These are phyloP conservation scores for Epichloe coenophiala DNA, from an alignment of 2,329 filamentous ascomycete species.

Conservation along the genomic window DNA sequence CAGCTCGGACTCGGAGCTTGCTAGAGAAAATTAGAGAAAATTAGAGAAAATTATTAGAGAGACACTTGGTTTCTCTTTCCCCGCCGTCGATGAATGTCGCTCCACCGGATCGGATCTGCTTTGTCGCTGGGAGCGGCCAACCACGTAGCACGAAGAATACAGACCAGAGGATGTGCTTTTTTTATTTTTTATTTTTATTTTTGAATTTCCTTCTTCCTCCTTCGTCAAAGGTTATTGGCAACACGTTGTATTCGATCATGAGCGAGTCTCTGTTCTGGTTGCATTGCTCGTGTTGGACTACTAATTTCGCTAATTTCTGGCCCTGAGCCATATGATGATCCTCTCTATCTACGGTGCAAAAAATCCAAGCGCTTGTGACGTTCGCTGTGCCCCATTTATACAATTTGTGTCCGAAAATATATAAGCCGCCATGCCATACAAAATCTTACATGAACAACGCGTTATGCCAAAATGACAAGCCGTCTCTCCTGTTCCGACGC, in stretches of 20 bases:
- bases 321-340: neutral
- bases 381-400: neutral
- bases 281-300: neutral
- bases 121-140: too few species aligned
- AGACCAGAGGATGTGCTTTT: neutral
- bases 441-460: neutral
- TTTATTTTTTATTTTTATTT: too few species aligned
- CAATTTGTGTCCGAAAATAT: neutral
- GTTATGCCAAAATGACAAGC: neutral
- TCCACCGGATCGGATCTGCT: neutral
- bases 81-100: neutral
- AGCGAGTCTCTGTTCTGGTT: too few species aligned
- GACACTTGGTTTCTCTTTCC: too few species aligned
- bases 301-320: neutral
- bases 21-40: too few species aligned
- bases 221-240: too few species aligned
- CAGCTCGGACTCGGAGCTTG: slow-evolving; percentile 13
- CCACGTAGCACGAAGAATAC: too few species aligned
- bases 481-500: neutral
- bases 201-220: too few species aligned
- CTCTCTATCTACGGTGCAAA: slow-evolving; percentile 3
- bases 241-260: too few species aligned
- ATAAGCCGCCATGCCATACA: neutral
- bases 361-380: neutral
- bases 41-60: too few species aligned